phyloP scores from a whole-genome alignment of 129 eudicot species.

The Solidago caesia region DNA sequence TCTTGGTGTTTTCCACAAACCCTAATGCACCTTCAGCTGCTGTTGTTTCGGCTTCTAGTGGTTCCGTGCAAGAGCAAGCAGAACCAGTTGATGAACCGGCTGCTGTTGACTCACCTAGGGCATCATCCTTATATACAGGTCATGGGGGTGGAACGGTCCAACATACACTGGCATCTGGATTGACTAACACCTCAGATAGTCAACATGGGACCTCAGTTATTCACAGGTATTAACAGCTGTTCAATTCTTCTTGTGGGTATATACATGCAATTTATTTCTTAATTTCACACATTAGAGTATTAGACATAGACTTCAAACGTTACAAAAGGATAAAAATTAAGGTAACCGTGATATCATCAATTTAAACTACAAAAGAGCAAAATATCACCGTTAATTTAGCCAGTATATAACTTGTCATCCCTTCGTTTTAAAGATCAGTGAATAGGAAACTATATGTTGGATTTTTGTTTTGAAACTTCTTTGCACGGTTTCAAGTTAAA shows the following conservation, averaged over 20 bases:
- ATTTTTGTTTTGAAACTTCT: background rate
- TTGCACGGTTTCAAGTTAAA: no score
- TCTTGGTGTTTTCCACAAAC: conserved; percentile 52
- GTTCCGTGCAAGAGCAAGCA: conserved; percentile 35
- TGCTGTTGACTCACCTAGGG: conserved; percentile 20
- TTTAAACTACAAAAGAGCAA: conserved; percentile 4
- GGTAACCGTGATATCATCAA: background rate
- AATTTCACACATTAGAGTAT: background rate
- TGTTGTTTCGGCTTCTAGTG: conserved; percentile 30
- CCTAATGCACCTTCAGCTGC: conserved; percentile 45
- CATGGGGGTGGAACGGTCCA: conserved; percentile 28
- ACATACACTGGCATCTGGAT: conserved; percentile 35
- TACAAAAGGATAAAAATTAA: background rate
- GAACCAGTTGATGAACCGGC: conserved; percentile 34
- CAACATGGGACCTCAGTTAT: conserved; percentile 35
- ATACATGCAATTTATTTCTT: background rate
- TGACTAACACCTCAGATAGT: conserved; percentile 16
- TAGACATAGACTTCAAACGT: background rate
- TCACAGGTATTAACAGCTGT: conserved; percentile 40
- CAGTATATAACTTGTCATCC: background rate
- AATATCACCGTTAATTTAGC: background rate
- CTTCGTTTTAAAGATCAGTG: background rate
- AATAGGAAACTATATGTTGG: background rate
- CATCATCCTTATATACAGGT: conserved; percentile 33
- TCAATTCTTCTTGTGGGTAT: background rate